Base-by-base conservation (phyloP, 805 yeast genomes). In the Candida patagonica region DNA sequence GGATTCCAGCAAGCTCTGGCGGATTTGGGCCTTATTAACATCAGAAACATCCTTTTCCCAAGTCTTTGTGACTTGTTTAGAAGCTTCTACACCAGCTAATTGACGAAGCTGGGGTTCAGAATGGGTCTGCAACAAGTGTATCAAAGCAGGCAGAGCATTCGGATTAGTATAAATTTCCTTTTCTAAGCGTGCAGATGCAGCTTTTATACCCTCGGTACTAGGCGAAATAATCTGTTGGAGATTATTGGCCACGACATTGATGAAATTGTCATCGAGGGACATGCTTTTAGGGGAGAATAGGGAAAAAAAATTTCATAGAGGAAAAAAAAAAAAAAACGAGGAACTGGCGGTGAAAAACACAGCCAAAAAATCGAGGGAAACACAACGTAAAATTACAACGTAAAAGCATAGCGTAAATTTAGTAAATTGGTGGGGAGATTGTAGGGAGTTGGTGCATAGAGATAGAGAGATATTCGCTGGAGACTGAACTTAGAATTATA, bases 21-120 rank as follows among this genome's bases (percentile, higher is more conserved):
- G 78, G 57, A 92, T 78, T 42, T 71, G 70, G 30, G 68, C 66
- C 62, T 78, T 77, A 40, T 73, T 13, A 8, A 9, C 56, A 6
- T 67, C 46, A 17, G 60, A 74, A 49, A 70, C 73, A 30, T 71
- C 62, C 5, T 53, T 48, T 29, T 62, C 43, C 97, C 97, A 92
- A 55, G 76, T 78, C 48, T 71, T 67, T 39, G 70, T 56, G 29
- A 88, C 76, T 56, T 82, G 73, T 62, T 92, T 92, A 65, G 95
- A 78, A 30, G 88, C 86, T 66, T 92, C 98, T 47, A 92, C 95
- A 46, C 96, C 94, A n/a, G 96, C 94, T 46, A 92, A 70, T 62
- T 87, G 95, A 55, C 84, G 81, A 51, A 88, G 59, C 53, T 82
- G 83, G 48, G 74, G 80, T 53, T 78, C 78, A 30, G 70, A 63